A percentile compares a stretch with the other conserved stretches of the same genome.
These are phyloP conservation scores for Primulina eburnea DNA, from an alignment of 257 asterid genomes.

Conservation along the genomic window DNA sequence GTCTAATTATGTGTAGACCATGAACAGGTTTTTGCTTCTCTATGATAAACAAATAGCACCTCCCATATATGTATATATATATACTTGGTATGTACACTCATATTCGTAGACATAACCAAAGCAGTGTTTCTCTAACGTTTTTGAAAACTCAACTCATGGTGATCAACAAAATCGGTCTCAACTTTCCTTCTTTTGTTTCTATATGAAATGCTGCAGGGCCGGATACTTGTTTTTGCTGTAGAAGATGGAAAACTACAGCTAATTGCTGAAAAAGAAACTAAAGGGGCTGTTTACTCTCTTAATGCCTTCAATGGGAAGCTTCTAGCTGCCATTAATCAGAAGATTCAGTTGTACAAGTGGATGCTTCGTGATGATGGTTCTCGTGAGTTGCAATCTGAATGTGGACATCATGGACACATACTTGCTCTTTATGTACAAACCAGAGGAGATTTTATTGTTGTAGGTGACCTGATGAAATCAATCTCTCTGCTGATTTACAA, in stretches of 20 bases:
- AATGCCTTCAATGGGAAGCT: slow-evolving; percentile 90
- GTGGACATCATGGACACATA: slow-evolving; percentile 98
- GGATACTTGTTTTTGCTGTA: slow-evolving; percentile 84
- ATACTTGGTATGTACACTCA: not conserved
- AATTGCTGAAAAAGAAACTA: slow-evolving; percentile 92
- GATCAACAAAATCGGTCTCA: not conserved
- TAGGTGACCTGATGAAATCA: slow-evolving; percentile 96
- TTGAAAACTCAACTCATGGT: not conserved
- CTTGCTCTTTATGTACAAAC: slow-evolving; percentile 98
- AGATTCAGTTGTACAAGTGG: slow-evolving; percentile 96
- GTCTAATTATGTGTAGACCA: not conserved
- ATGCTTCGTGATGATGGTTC: slow-evolving; percentile 88
- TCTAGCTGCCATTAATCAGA: slow-evolving; percentile 96
- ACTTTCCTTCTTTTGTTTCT: slow-evolving; percentile 8
- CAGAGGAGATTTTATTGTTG: slow-evolving; percentile 93
- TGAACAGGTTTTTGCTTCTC: not conserved
- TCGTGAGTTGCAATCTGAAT: slow-evolving; percentile 91
- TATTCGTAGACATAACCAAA: not conserved
- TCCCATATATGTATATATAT: not conserved
- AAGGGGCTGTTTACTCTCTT: slow-evolving; percentile 95
- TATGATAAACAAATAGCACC: not conserved
- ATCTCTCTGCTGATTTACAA: slow-evolving; percentile 87
- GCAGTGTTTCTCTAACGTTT: not conserved
- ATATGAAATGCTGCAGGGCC: slow-evolving; percentile 56
- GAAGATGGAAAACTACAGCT: slow-evolving; percentile 96